Evolutionary conservation across 257 asterid species (phyloP).

Genomic region (Euphrasia confusa): DNA sequence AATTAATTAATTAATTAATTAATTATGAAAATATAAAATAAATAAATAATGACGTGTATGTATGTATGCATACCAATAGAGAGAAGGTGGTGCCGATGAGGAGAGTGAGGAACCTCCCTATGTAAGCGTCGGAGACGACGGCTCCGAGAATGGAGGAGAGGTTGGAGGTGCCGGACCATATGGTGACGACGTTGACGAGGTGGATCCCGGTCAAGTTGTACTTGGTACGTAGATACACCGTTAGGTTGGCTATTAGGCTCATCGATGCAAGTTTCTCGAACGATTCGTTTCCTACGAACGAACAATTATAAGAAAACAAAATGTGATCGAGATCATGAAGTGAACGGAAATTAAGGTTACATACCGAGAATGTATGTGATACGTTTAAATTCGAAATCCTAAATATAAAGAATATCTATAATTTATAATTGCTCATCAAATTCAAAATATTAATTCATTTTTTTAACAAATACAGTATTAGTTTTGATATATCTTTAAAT

Average conservation of each 20-base stretch:
- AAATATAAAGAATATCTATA: too few species aligned
- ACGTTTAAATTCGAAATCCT: too few species aligned
- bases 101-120: slow-evolving; percentile 70
- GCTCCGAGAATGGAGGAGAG: slow-evolving; percentile 63
- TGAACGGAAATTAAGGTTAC: not conserved
- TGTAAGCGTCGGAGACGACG: slow-evolving; percentile 48
- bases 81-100: slow-evolving; percentile 54
- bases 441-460: too few species aligned
- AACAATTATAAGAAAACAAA: not conserved
- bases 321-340: too few species aligned
- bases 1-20: too few species aligned
- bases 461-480: too few species aligned
- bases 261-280: slow-evolving; percentile 87
- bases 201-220: slow-evolving; percentile 59
- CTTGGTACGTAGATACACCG: slow-evolving; percentile 50
- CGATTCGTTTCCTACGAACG: slow-evolving; percentile 58
- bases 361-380: slow-evolving; percentile 80
- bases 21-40: too few species aligned
- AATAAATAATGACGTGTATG: too few species aligned
- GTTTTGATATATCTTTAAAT: too few species aligned
- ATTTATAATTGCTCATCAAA: too few species aligned
- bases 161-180: slow-evolving; percentile 66
- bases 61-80: slow-evolving; percentile 49
- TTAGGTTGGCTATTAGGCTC: slow-evolving; percentile 62
- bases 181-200: slow-evolving; percentile 56